Conservation (phyloP, 2,329 filamentous ascomycete genomes). For the Phyllosticta citrichinensis region DNA sequence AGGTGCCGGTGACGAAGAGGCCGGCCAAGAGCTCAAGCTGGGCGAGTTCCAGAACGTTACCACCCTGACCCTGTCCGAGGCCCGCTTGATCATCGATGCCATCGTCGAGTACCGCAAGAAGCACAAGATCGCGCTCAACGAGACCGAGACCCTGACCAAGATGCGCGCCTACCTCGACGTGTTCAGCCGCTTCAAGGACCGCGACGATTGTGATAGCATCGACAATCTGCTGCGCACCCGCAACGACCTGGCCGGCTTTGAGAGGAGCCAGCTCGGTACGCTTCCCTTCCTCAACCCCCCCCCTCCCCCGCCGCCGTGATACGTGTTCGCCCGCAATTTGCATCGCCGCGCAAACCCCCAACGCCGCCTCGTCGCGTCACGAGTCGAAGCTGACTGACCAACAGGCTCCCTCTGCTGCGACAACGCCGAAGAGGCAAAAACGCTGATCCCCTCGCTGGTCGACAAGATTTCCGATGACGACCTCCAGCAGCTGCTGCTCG, state of each 20-base stretch:
- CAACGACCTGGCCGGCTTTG: constrained; percentile 77
- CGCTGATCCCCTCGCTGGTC: constrained; percentile 76
- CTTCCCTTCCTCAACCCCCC: constrained; percentile 8
- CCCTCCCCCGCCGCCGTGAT: background rate
- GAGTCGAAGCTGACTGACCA: constrained; percentile 11
- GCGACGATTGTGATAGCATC: constrained; percentile 90
- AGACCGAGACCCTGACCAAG: constrained; percentile 57
- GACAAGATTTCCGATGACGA: constrained; percentile 89
- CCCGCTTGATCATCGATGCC: constrained; percentile 82
- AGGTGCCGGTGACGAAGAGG: constrained; percentile 62
- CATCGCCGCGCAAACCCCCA: background rate
- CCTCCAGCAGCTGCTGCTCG: constrained; percentile 76
- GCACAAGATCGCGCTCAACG: constrained; percentile 39
- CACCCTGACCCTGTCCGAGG: constrained; percentile 85
- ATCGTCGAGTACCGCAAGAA: constrained; percentile 71
- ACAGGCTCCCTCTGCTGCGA: constrained; percentile 86
- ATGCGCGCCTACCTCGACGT: constrained; percentile 88
- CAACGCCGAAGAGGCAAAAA: constrained; percentile 89
- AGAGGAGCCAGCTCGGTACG: constrained; percentile 82
- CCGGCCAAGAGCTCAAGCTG: constrained; percentile 67
- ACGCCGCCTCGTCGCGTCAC: background rate
- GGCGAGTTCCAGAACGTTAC: constrained; percentile 91
- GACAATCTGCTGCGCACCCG: constrained; percentile 74
- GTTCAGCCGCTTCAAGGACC: constrained; percentile 91
- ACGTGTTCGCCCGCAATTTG: background rate